Evolutionary conservation across 176 grass and related monocot species (phyloP), one percentile per base, ranked within the genome.

Genomic region (Juncus effusus): DNA sequence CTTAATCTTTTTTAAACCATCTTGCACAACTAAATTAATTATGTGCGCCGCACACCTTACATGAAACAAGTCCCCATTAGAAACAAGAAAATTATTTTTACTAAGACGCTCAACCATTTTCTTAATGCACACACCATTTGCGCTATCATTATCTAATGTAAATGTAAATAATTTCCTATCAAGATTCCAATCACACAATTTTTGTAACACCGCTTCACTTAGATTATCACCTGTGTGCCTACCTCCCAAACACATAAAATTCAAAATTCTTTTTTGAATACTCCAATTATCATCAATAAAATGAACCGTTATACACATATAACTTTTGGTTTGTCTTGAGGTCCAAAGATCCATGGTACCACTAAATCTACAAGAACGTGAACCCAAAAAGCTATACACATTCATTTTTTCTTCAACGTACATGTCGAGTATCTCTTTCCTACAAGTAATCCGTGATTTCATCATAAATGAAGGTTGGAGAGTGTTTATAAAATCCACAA

Each of bases 161-260:
- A 28, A 28, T 28, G 19, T 28, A 28, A 28, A 28, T 28, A 28
- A 28, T 28, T 28, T 28, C 19, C 19, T 28, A 28, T 28, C 19
- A 44, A 65, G 36, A 36, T 65, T 65, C 61, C 61, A 65, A 65
- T 65, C 61, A 65, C 36, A 40, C 61, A 65, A 40, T 38, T 38
- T 44, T 40, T 65, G n/a, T 6, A 65, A 6, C 3, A 65, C 36
- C 10, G 61, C 19, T 28, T 28, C 19, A 28, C 19, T 28, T 28
- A 28, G 19, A 28, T 28, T 28, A 28, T 28, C 19, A 0, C 19
- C 19, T 1, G 19, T 28, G 19, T 28, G 19, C 19, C 19, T 28
- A 28, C 19, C 19, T 28, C 19, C 19, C 19, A 28, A 28, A 1
- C 19, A 28, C 19, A 28, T 28, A 28, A 28, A 28, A 28, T 28